Percentiles rank a stretch among this genome's conserved stretches.
Evolutionary conservation across 805 yeast genomes (phyloP).

Genomic region (Kodamaea hsintzibuensis): DNA sequence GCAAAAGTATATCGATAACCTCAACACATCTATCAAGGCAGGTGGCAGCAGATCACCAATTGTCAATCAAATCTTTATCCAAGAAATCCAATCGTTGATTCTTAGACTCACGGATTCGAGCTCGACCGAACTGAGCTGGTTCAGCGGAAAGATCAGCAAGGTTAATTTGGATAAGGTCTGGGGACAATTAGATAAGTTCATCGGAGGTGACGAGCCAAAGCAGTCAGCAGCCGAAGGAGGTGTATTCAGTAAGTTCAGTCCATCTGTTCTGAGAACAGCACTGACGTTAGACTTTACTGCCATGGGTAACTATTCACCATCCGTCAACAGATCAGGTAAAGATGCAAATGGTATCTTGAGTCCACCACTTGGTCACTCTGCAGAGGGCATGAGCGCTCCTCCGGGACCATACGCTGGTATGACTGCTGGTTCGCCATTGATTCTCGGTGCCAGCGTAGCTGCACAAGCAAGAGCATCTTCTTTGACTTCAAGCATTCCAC

Average conservation of each 20-base stretch:
- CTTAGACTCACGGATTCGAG: conserved; percentile 48
- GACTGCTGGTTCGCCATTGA: conserved; percentile 5
- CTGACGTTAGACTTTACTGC: conserved; percentile 39
- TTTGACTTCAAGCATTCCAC: neutral
- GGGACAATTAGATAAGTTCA: conserved; percentile 87
- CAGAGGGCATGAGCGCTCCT: neutral
- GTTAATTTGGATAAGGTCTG: conserved; percentile 79
- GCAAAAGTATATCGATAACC: conserved; percentile 59
- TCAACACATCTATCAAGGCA: conserved; percentile 34
- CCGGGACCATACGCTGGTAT: neutral
- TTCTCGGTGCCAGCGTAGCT: conserved; percentile 9
- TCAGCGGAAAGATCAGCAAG: conserved; percentile 53
- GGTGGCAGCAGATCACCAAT: conserved; percentile 32
- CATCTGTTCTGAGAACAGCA: conserved; percentile 59
- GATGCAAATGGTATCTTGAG: neutral
- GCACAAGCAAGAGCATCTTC: conserved; percentile 13
- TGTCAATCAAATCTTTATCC: conserved; percentile 22
- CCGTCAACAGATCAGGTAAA: neutral
- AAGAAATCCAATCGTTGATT: conserved; percentile 38
- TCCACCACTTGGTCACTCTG: neutral
- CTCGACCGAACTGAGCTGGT: conserved; percentile 64
- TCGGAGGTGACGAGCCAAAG: conserved; percentile 72
- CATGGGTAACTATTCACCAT: conserved; percentile 7
- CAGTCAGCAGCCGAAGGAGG: conserved; percentile 46
- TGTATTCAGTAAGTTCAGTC: conserved; percentile 71